Evolutionary conservation across 176 grass and related monocot genomes (phyloP), one percentile per base, ranked within the genome.

Genomic region (Elaeis guineensis): DNA sequence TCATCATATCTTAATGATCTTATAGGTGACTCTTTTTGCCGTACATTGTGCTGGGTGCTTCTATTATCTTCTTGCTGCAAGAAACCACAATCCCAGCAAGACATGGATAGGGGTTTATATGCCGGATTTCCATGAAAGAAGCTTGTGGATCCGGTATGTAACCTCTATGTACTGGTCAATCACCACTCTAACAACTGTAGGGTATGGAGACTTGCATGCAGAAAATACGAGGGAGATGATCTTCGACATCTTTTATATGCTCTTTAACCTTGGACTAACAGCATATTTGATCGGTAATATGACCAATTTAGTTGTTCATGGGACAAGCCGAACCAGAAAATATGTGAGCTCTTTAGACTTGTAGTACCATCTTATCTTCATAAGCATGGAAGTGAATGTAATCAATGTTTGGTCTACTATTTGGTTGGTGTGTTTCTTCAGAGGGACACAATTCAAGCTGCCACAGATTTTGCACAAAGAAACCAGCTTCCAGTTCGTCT

Each of bases 241-340:
- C 35, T 62, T 98, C 64, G 73, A 92, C 71, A 92, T 81, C 60
- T 85, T 93, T 25, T 98, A 98, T 79, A 98, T 98, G 94, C 79
- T 98, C 32, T 98, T 98, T 49, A 92, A 98, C 72, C 87, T 98
- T 76, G 94, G 94, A 54, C 72, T 93, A 66, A 98, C 94, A 67
- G 94, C 88, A 8, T 98, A 98, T 83, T 86, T 98, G 73, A 98
- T 98, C 9, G 94, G 94, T 58, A 98, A 98, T 67, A 98, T 98
- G 94, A 98, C 94, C 54, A 92, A 98, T 80, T 82, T 98, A 59
- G 94, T 98, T 29, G 94, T 98, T 50, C 94, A 98, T 70, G 72
- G 87, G 17, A 93, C 94, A 50, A 89, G 87, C 64, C 85, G 88
- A 71, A 98, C 94, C 59, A 78, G 94, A 78, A 85, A 80, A 81